A percentile compares a stretch with the other conserved stretches of the same genome.
Evolutionary conservation across 306 rosid genomes (phyloP).

Genomic region (Glycine tomentella): DNA sequence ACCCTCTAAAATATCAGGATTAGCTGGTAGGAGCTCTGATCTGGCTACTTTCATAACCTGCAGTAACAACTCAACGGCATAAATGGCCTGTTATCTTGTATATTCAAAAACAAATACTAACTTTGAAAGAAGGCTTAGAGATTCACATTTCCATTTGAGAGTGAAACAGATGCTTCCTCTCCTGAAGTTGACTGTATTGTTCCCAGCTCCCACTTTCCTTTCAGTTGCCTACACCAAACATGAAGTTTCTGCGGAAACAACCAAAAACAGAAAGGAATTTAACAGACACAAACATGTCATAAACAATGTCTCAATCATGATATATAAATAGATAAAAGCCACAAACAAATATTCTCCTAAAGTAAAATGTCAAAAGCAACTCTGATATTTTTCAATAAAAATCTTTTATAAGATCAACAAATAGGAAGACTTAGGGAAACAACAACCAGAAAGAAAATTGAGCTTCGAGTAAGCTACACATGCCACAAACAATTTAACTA

Average conservation of each 20-base stretch:
- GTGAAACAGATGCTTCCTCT: conserved; percentile 72
- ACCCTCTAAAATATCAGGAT: conserved; percentile 88
- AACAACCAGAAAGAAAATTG: conserved; percentile 35
- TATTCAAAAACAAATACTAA: conserved; percentile 31
- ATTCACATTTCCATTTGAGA: conserved; percentile 76
- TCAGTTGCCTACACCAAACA: conserved; percentile 87
- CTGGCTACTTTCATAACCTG: conserved; percentile 73
- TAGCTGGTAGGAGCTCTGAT: conserved; percentile 80
- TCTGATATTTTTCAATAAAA: neutral
- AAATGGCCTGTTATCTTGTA: conserved; percentile 43
- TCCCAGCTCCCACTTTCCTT: conserved; percentile 82
- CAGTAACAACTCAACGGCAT: conserved; percentile 46
- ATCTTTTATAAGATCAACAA: conserved; percentile 10
- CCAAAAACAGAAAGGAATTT: conserved; percentile 42
- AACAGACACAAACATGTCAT: conserved; percentile 32
- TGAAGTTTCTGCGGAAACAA: conserved; percentile 76
- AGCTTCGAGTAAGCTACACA: conserved; percentile 9
- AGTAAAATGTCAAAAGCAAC: conserved; percentile 19
- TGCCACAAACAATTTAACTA: conserved; percentile 41
- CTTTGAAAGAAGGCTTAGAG: conserved; percentile 38
- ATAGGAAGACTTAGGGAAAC: conserved; percentile 47
- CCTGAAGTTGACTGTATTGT: conserved; percentile 78
- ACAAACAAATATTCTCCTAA: conserved; percentile 26
- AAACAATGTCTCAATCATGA: conserved; percentile 22
- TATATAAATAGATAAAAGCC: conserved; percentile 36